Conservation (phyloP, 257 asterid genomes). For the Haberlea rhodopensis region DNA sequence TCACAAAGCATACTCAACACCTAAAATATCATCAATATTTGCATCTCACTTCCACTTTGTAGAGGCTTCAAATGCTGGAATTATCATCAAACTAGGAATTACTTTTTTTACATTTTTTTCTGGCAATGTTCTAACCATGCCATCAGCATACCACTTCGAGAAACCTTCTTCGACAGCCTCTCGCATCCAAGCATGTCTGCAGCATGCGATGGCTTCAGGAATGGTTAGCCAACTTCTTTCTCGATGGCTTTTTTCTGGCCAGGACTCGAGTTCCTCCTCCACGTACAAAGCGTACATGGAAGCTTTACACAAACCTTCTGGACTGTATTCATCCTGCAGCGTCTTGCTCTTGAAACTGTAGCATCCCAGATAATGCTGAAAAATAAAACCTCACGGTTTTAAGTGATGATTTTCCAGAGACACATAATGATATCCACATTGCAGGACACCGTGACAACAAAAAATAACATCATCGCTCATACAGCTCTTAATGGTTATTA, state of each 20-base stretch:
- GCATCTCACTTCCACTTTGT: background rate
- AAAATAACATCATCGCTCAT: background rate
- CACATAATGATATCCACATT: background rate
- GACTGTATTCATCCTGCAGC: constrained; percentile 75
- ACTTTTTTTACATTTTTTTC: constrained; percentile 22
- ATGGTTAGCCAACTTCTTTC: constrained; percentile 75
- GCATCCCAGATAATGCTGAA: constrained; percentile 80
- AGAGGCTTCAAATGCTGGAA: background rate
- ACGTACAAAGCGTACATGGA: constrained; percentile 83
- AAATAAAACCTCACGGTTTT: constrained; percentile 2
- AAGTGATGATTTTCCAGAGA: background rate
- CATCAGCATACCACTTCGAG: constrained; percentile 60
- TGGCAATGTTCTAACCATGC: constrained; percentile 57
- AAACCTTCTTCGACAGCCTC: constrained; percentile 79
- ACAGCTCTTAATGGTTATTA: background rate
- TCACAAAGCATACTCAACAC: background rate
- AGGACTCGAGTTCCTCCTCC: constrained; percentile 73
- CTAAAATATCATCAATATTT: background rate
- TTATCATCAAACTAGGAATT: background rate
- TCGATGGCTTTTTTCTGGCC: constrained; percentile 78
- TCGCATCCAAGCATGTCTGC: constrained; percentile 85
- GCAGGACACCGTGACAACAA: background rate
- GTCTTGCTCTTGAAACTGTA: constrained; percentile 87
- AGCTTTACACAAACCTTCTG: constrained; percentile 87
- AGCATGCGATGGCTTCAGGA: constrained; percentile 58